Base-by-base conservation (phyloP, 2,329 filamentous ascomycete genomes). In the Monilinia fructigena region DNA sequence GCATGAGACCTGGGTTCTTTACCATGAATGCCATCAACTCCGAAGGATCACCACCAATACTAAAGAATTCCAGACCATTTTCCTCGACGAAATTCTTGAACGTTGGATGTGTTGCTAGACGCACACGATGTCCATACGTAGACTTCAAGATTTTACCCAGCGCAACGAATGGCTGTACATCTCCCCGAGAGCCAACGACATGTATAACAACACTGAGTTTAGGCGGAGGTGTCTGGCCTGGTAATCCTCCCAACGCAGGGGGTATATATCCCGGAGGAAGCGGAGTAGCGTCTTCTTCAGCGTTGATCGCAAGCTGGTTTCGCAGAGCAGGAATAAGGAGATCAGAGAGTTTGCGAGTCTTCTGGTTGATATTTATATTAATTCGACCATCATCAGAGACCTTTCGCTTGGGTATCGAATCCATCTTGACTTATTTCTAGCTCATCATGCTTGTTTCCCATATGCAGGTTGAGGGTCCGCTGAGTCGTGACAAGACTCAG, bases 21-120 rank as follows among this genome's bases (percentile, higher is more conserved):
- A 95, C 92, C 92, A 96, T 96, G 73, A 94, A 96, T 3, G 92
- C 91, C 90, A 92, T 93, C 54, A 92, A 80, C 73, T 90, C 85
- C 1, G 87, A 84, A 1, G 90, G 90, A 74, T 93, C 89, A 3
- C 89, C 90, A n/a, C 89, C 89, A 62, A 92, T 90, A 68, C 79
- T 85, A 76, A 90, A 92, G 76, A 92, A 93, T 72, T 93, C 90
- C 18, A 93, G 82, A 0, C 83, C 88, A 74, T 88, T 87, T 63
- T 90, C 85, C 68, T 87, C 83, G 4, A 93, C 86, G 70, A 92
- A 91, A 0, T 80, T 76, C 70, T 86, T 82, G 72, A 93, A 93
- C 2, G 82, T 86, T 4, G 83, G 78, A 73, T 93, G 90, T 0
- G 91, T 93, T 7, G 89, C 90, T 53, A 93, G 79, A 42, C 90